phyloP scores from a whole-genome alignment of 2,329 filamentous ascomycete genomes.

The Xylogone sp. region DNA sequence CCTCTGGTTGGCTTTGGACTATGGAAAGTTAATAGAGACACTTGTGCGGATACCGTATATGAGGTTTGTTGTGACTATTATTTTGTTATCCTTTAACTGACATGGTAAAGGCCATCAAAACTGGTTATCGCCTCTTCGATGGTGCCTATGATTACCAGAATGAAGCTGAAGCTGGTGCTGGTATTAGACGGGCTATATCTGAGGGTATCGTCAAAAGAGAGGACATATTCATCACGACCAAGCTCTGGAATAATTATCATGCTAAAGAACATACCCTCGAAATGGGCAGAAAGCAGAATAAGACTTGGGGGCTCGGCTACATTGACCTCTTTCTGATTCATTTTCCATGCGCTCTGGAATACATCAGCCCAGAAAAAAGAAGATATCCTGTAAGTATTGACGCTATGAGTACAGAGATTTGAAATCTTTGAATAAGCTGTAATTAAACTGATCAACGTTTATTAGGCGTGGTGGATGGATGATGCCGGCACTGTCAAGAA shows the following conservation, averaged over 20 bases:
- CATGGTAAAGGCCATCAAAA: conserved; percentile 43
- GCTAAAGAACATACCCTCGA: conserved; percentile 50
- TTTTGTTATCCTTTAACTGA: background rate
- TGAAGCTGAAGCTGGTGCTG: conserved; percentile 62
- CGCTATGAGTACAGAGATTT: background rate
- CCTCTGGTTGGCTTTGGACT: conserved; percentile 61
- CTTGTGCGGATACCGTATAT: conserved; percentile 64
- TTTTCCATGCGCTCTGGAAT: conserved; percentile 63
- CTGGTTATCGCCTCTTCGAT: conserved; percentile 57
- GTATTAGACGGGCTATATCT: conserved; percentile 52
- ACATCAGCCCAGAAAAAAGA: conserved; percentile 49
- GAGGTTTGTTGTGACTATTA: conserved; percentile 30
- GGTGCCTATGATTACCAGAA: conserved; percentile 61
- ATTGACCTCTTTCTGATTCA: conserved; percentile 51
- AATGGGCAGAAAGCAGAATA: conserved; percentile 56
- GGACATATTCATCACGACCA: conserved; percentile 63
- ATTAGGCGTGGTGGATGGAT: conserved; percentile 49
- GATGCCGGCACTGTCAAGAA: conserved; percentile 57
- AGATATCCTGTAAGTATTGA: conserved; percentile 15
- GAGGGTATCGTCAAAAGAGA: conserved; percentile 58
- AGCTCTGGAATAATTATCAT: conserved; percentile 63
- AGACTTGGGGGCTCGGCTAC: conserved; percentile 43
- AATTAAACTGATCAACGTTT: background rate
- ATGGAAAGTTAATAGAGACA: conserved; percentile 66
- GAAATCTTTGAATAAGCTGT: background rate